A percentile compares a stretch with the other conserved stretches of the same genome.
Evolutionary conservation across 2,329 filamentous ascomycete genomes (phyloP).

Genomic region (Paracorniculantispora psalliotae): DNA sequence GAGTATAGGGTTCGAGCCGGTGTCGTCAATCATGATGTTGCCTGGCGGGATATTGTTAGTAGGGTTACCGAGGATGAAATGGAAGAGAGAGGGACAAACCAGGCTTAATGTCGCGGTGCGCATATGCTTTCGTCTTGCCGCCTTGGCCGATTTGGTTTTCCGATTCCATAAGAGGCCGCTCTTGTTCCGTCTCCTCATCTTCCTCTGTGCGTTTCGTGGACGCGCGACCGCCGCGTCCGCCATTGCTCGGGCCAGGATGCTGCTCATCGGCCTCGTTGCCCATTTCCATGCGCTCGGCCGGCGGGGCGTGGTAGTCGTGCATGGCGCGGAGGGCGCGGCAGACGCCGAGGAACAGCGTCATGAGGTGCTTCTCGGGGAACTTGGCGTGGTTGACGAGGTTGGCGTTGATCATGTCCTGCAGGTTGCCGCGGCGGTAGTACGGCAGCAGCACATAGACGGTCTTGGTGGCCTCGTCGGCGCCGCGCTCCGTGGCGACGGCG

Average conservation of each 20-base stretch:
- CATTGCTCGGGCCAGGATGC: constrained; percentile 30
- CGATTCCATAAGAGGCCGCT: constrained; percentile 76
- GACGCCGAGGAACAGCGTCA: constrained; percentile 88
- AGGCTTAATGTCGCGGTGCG: constrained; percentile 95
- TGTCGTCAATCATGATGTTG: constrained; percentile 98
- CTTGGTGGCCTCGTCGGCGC: constrained; percentile 62
- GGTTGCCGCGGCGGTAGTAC: constrained; percentile 90
- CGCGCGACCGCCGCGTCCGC: neutral
- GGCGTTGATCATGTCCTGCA: constrained; percentile 97
- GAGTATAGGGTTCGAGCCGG: constrained; percentile 80
- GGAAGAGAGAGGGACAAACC: constrained; percentile 46
- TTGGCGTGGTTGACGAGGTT: constrained; percentile 91
- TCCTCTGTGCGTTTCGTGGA: constrained; percentile 46
- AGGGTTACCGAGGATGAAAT: too few species aligned
- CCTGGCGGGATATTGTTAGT: constrained; percentile 37
- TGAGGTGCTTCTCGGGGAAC: constrained; percentile 82
- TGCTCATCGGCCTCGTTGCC: constrained; percentile 37
- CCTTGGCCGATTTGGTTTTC: constrained; percentile 63
- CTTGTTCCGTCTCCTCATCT: constrained; percentile 68
- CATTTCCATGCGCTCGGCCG: constrained; percentile 50
- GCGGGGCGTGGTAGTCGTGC: constrained; percentile 69
- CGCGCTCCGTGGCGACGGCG: constrained; percentile 69
- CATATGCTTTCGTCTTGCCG: constrained; percentile 72
- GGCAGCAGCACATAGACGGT: constrained; percentile 95
- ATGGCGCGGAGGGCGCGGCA: constrained; percentile 83